These are phyloP conservation scores for Saccharomyces eubayanus DNA, from an alignment of 805 yeast species.

Conservation along the genomic window DNA sequence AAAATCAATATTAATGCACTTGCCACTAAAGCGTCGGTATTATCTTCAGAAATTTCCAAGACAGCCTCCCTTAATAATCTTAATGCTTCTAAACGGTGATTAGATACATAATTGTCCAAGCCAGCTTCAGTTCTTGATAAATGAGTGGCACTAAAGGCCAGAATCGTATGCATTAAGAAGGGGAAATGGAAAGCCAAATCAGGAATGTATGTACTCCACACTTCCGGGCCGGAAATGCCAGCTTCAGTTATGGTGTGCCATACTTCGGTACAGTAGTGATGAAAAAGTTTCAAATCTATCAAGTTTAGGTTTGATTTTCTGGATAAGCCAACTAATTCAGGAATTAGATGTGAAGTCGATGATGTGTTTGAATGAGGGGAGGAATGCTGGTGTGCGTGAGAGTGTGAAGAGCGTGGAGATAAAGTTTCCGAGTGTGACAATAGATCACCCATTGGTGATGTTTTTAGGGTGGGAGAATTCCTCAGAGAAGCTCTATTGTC, in stretches of 20 bases:
- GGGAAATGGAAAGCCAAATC: conserved; percentile 81
- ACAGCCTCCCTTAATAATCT: conserved; percentile 78
- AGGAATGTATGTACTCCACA: conserved; percentile 86
- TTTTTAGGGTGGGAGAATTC: not conserved
- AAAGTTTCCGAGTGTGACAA: not conserved
- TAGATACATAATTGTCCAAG: conserved; percentile 69
- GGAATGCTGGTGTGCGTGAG: conserved; percentile 2
- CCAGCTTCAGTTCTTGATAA: conserved; percentile 69
- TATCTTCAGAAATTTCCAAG: conserved; percentile 68
- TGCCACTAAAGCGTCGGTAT: conserved; percentile 89
- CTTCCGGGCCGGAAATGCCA: conserved; percentile 70
- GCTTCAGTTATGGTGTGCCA: conserved; percentile 85
- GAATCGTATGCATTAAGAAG: conserved; percentile 82
- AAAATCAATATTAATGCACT: conserved; percentile 80
- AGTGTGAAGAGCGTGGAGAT: not conserved
- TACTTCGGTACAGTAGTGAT: conserved; percentile 77
- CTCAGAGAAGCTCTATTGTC: not conserved
- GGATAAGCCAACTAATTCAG: conserved; percentile 17
- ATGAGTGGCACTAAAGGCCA: conserved; percentile 91
- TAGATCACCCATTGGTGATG: not conserved
- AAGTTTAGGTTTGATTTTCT: conserved; percentile 43
- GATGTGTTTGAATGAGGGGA: conserved; percentile 9
- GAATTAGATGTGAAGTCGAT: not conserved
- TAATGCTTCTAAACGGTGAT: conserved; percentile 82
- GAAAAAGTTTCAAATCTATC: conserved; percentile 73